Percentiles rank a stretch among this genome's conserved stretches.
Evolutionary conservation across 2,329 filamentous ascomycete species (phyloP).

Genomic region (Microcyclospora pomicola): DNA sequence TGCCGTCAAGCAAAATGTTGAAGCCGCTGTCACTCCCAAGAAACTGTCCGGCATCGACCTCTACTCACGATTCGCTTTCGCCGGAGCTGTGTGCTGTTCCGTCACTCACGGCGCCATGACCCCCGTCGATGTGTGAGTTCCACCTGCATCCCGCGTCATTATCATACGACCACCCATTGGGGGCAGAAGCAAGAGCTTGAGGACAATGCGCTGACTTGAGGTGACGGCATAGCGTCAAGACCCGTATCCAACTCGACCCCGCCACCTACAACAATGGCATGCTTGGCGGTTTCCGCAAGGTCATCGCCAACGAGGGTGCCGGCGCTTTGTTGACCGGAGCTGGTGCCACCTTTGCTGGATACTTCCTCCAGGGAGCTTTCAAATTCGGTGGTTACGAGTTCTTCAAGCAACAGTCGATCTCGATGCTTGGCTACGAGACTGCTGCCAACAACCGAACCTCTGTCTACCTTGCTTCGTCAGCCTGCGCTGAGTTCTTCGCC

Average conservation of each 20-base stretch:
- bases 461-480: constrained; percentile 59
- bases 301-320: constrained; percentile 71
- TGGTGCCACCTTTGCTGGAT: constrained; percentile 75
- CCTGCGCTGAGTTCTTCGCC: constrained; percentile 48
- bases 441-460: constrained; percentile 65
- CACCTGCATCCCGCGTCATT: background rate
- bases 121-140: constrained; percentile 95
- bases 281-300: constrained; percentile 74
- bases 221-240: constrained; percentile 68
- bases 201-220: background rate
- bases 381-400: constrained; percentile 94
- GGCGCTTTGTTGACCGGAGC: constrained; percentile 74
- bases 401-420: constrained; percentile 88
- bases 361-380: constrained; percentile 88
- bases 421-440: constrained; percentile 61
- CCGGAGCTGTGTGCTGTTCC: constrained; percentile 95
- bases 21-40: constrained; percentile 31
- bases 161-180: background rate
- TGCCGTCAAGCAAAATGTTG: constrained; percentile 34
- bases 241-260: constrained; percentile 85
- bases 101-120: constrained; percentile 94
- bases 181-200: background rate
- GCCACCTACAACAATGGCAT: constrained; percentile 77
- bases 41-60: constrained; percentile 54
- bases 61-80: constrained; percentile 93